phyloP scores from a whole-genome alignment of 2,329 filamentous ascomycete genomes.

The Epichloe aotearoae region DNA sequence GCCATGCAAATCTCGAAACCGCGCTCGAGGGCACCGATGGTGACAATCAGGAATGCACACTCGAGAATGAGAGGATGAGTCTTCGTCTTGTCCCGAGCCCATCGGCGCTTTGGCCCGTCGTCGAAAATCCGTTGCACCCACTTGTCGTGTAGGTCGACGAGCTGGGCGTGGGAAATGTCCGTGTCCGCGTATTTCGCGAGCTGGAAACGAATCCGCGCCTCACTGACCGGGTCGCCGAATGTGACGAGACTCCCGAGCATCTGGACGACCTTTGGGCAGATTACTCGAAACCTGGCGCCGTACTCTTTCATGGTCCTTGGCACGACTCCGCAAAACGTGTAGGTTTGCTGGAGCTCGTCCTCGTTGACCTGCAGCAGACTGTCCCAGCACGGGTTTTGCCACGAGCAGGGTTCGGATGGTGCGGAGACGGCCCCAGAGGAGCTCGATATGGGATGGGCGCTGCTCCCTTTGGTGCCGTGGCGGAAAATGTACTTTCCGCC shows the following conservation, averaged over 20 bases:
- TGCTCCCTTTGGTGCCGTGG: neutral
- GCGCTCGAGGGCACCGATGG: neutral
- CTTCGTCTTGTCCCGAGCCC: neutral
- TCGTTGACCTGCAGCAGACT: neutral
- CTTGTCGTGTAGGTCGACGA: neutral
- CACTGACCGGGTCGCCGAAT: neutral
- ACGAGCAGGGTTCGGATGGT: neutral
- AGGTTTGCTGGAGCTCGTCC: neutral
- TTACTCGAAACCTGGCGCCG: constrained; percentile 6
- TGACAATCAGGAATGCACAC: constrained; percentile 5
- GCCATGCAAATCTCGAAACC: neutral
- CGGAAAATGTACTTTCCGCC: constrained; percentile 17
- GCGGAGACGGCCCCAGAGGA: no score
- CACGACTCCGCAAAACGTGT: constrained; percentile 12
- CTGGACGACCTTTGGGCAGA: constrained; percentile 7
- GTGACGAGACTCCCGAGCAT: constrained; percentile 9
- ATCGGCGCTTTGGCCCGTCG: neutral
- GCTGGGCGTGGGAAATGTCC: neutral
- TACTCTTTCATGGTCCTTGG: constrained; percentile 11
- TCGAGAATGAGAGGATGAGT: constrained; percentile 4
- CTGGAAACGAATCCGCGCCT: neutral
- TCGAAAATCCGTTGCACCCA: neutral
- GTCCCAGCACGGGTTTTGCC: neutral
- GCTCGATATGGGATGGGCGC: no score
- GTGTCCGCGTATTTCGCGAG: neutral